phyloP scores from a whole-genome alignment of 495 filamentous ascomycete genomes.

The Podospora comata region DNA sequence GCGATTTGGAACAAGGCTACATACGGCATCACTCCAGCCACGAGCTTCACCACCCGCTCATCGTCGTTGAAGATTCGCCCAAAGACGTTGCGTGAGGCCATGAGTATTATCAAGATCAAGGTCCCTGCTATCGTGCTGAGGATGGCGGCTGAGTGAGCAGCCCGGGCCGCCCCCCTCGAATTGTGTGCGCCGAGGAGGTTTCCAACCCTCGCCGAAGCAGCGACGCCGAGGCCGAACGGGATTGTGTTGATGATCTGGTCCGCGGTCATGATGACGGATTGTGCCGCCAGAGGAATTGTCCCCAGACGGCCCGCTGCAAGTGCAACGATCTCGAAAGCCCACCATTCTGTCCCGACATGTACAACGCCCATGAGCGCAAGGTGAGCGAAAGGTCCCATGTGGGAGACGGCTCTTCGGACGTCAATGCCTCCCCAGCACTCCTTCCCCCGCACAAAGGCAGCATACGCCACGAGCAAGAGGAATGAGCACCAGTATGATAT shows the following conservation, averaged over 20 bases:
- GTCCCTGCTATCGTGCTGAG: constrained; percentile 68
- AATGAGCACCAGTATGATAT: constrained; percentile 89
- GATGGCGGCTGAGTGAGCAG: constrained; percentile 75
- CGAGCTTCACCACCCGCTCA: constrained; percentile 66
- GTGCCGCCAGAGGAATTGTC: constrained; percentile 78
- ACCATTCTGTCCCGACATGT: constrained; percentile 95
- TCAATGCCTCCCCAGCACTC: constrained; percentile 85
- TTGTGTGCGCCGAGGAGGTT: constrained; percentile 75
- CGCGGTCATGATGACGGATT: constrained; percentile 91
- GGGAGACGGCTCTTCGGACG: constrained; percentile 54
- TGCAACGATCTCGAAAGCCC: constrained; percentile 96
- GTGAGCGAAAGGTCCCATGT: constrained; percentile 69
- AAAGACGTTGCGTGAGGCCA: constrained; percentile 72
- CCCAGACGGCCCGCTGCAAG: constrained; percentile 81
- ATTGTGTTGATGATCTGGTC: constrained; percentile 93
- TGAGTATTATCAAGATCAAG: constrained; percentile 66
- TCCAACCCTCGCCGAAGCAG: constrained; percentile 74
- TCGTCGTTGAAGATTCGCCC: constrained; percentile 85
- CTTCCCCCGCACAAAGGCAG: constrained; percentile 66
- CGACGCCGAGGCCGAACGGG: constrained; percentile 86
- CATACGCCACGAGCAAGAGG: constrained; percentile 69
- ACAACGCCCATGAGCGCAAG: constrained; percentile 75
- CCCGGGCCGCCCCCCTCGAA: constrained; percentile 63
- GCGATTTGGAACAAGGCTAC: constrained; percentile 95
- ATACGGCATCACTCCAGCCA: constrained; percentile 74